phyloP scores from a whole-genome alignment of 2,329 filamentous ascomycete species.

The Magnaporthiopsis rhizophila region DNA sequence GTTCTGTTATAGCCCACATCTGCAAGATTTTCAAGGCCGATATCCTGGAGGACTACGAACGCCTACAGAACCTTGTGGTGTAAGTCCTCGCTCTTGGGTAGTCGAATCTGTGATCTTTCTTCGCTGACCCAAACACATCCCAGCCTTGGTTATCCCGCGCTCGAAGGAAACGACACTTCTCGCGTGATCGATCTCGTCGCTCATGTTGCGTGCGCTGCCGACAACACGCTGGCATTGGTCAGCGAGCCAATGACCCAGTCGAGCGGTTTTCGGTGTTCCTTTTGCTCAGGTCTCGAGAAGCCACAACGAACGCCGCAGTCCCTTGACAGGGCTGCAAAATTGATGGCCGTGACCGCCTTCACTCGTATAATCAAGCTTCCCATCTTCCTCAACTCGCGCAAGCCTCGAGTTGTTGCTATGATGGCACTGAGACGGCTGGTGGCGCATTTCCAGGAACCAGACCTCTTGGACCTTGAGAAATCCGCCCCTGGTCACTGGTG shows the following conservation, averaged over 20 bases:
- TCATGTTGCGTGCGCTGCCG: constrained; percentile 46
- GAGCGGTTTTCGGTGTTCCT: constrained; percentile 12
- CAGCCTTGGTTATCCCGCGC: constrained; percentile 14
- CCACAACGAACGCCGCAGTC: constrained; percentile 11
- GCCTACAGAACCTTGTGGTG: constrained; percentile 6
- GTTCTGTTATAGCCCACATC: constrained; percentile 7
- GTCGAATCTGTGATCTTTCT: neutral
- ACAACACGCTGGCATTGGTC: constrained; percentile 30
- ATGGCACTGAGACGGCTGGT: constrained; percentile 61
- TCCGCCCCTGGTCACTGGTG: constrained; percentile 73
- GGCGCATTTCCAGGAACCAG: constrained; percentile 52
- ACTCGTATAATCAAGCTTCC: constrained; percentile 34
- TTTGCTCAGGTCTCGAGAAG: neutral
- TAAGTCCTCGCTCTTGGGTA: neutral
- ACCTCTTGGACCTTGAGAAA: constrained; percentile 57
- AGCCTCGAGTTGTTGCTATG: constrained; percentile 63
- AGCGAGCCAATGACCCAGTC: constrained; percentile 1
- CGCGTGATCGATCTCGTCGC: constrained; percentile 38
- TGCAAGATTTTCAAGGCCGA: constrained; percentile 9
- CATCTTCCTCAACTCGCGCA: constrained; percentile 45
- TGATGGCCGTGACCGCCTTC: constrained; percentile 36
- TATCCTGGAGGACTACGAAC: neutral
- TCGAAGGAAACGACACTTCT: constrained; percentile 17
- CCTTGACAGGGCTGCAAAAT: constrained; percentile 22
- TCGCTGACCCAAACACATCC: neutral